Evolutionary conservation across 441 rosid species (phyloP).

Genomic region (Populus trichocarpa): DNA sequence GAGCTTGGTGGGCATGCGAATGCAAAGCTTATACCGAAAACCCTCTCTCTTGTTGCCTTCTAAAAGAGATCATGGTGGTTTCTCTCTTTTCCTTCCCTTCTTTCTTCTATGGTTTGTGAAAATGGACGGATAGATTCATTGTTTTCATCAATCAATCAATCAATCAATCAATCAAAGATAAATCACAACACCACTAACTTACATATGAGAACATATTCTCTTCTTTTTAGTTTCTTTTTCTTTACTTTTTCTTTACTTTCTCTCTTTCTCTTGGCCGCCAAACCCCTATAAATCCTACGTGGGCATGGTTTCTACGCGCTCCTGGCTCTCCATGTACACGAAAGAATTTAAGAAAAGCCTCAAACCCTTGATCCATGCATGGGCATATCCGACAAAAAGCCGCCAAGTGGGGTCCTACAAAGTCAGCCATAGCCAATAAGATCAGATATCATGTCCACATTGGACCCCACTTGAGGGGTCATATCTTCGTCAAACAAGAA

Average conservation of each 20-base stretch:
- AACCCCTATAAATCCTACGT: conserved; percentile 18
- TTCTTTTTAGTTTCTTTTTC: not conserved
- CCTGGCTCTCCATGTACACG: too few relatives aligned
- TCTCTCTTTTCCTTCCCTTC: not conserved
- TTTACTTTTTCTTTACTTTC: not conserved
- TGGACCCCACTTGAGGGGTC: conserved; percentile 18
- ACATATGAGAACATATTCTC: conserved; percentile 40
- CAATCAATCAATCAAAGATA: not conserved
- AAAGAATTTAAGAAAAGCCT: too few relatives aligned
- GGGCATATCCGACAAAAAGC: conserved; percentile 44
- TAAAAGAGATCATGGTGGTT: not conserved
- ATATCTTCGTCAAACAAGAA: conserved; percentile 13
- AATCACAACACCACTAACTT: not conserved
- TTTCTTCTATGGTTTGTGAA: not conserved
- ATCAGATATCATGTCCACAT: conserved; percentile 17
- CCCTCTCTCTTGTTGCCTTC: not conserved
- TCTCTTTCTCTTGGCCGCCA: conserved; percentile 16
- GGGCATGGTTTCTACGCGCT: conserved; percentile 33
- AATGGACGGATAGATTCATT: too few relatives aligned
- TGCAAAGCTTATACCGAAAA: not conserved
- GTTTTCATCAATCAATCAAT: not conserved
- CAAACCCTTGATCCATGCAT: not conserved
- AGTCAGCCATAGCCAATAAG: conserved; percentile 21
- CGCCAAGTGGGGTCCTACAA: conserved; percentile 7
- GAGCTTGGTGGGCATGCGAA: conserved; percentile 6